These are phyloP conservation scores for Cyberlindnera mrakii DNA, from an alignment of 805 yeast genomes.

Conservation along the genomic window DNA sequence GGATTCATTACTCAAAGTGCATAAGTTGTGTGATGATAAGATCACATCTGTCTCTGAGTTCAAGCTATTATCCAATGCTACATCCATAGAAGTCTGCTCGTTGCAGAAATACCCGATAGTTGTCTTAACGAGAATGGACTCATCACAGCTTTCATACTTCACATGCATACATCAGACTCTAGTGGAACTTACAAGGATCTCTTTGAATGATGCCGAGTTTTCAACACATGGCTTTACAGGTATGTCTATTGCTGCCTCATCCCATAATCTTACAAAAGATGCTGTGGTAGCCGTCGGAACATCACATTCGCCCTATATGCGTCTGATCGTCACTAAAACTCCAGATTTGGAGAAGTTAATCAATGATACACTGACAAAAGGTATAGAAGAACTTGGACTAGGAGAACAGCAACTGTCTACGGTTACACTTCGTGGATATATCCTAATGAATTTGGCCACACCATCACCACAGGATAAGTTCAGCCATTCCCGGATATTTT, in stretches of 20 bases:
- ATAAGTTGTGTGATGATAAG: conserved; percentile 19
- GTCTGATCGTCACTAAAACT: conserved; percentile 52
- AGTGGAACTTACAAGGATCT: conserved; percentile 37
- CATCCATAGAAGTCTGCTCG: conserved; percentile 38
- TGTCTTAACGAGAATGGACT: conserved; percentile 54
- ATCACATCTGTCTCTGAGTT: conserved; percentile 18
- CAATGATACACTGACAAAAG: neutral
- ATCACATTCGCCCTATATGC: conserved; percentile 72
- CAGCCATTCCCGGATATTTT: conserved; percentile 42
- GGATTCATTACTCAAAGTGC: conserved; percentile 43
- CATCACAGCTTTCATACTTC: conserved; percentile 49
- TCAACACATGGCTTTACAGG: conserved; percentile 60
- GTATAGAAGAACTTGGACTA: neutral
- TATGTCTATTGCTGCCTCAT: conserved; percentile 32
- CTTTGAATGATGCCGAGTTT: conserved; percentile 71
- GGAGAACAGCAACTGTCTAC: conserved; percentile 9
- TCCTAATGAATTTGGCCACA: conserved; percentile 40
- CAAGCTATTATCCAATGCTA: conserved; percentile 44
- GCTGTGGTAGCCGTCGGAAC: conserved; percentile 58
- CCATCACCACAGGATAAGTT: conserved; percentile 65
- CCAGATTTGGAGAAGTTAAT: conserved; percentile 22
- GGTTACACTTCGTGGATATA: conserved; percentile 25
- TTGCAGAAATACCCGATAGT: conserved; percentile 29
- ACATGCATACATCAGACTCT: conserved; percentile 17
- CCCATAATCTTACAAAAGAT: conserved; percentile 4